These are phyloP conservation scores for Lepraria neglecta DNA, from an alignment of 495 filamentous ascomycete genomes.

Conservation along the genomic window DNA sequence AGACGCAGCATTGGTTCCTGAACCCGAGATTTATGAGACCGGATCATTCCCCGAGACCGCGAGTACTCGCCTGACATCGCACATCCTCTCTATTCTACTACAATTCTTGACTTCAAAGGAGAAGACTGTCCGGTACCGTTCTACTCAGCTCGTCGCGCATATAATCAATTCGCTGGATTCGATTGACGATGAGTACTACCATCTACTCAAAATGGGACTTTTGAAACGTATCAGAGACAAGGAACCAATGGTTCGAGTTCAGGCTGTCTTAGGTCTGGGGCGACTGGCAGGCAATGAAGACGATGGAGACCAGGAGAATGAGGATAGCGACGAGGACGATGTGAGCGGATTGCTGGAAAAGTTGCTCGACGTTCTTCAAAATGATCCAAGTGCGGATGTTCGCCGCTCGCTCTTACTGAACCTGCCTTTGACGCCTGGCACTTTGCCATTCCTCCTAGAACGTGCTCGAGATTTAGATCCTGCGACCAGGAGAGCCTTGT, in stretches of 20 bases:
- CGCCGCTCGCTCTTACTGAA: constrained; percentile 82
- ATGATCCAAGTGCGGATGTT: constrained; percentile 91
- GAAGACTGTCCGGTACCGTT: constrained; percentile 83
- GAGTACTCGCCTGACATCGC: constrained; percentile 65
- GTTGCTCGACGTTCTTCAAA: constrained; percentile 86
- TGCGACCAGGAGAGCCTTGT: constrained; percentile 74
- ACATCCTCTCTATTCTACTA: constrained; percentile 62
- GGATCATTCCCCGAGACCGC: constrained; percentile 71
- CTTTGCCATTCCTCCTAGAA: constrained; percentile 88
- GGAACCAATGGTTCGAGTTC: constrained; percentile 81
- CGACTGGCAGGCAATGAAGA: constrained; percentile 74
- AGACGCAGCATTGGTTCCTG: constrained; percentile 44
- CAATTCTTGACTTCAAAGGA: constrained; percentile 75
- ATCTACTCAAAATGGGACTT: constrained; percentile 66
- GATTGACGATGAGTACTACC: constrained; percentile 82
- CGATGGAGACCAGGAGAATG: constrained; percentile 65
- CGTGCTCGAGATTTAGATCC: constrained; percentile 84
- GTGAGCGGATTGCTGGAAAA: constrained; percentile 62
- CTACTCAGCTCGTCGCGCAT: constrained; percentile 81
- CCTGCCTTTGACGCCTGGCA: constrained; percentile 68
- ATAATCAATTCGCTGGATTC: constrained; percentile 86
- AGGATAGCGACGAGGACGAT: constrained; percentile 54
- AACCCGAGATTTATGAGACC: constrained; percentile 44
- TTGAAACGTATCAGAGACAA: constrained; percentile 85
- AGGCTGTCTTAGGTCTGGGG: constrained; percentile 87